Percentiles rank a stretch among this genome's conserved stretches.
These are phyloP conservation scores for Asterochloris sp. DNA, from an alignment of 139 green algal species.

Conservation along the genomic window DNA sequence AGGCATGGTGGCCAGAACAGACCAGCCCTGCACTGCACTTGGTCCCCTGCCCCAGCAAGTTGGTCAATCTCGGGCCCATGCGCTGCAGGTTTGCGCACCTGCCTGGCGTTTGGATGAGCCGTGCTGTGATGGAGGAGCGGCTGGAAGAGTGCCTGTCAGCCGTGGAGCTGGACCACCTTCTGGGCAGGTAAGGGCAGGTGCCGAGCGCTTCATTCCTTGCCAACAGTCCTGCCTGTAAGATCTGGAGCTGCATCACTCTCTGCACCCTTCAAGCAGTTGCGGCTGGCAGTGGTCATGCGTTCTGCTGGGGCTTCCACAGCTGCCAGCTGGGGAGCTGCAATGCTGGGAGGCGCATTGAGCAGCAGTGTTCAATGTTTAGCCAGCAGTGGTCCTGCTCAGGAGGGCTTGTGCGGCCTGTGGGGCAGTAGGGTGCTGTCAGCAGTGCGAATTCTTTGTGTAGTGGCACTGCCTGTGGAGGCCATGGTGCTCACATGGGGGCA, in stretches of 20 bases:
- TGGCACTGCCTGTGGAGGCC: no score
- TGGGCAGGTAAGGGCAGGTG: conserved; percentile 39
- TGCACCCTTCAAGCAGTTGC: not conserved
- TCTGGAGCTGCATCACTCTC: no score
- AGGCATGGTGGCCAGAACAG: no score
- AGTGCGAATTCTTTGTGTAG: no score
- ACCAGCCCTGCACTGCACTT: not conserved
- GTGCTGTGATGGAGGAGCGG: conserved; percentile 43
- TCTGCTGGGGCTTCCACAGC: no score
- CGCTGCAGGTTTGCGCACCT: conserved; percentile 14
- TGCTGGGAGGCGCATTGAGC: no score
- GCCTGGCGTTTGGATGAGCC: not conserved
- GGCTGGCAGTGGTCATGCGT: not conserved
- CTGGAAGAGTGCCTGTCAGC: conserved; percentile 59
- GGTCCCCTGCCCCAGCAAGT: not conserved
- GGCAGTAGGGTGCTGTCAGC: no score
- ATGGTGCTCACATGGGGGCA: no score
- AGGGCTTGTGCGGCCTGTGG: no score
- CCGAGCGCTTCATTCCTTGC: not conserved
- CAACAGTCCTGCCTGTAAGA: not conserved
- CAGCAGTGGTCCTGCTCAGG: no score
- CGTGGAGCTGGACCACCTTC: conserved; percentile 87
- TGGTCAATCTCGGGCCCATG: not conserved
- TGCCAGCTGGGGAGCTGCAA: no score
- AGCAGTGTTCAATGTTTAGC: no score